A percentile compares a stretch with the other conserved stretches of the same genome.
These are phyloP conservation scores for Candida tropicalis DNA, from an alignment of 1,139 yeast genomes.

Conservation along the genomic window DNA sequence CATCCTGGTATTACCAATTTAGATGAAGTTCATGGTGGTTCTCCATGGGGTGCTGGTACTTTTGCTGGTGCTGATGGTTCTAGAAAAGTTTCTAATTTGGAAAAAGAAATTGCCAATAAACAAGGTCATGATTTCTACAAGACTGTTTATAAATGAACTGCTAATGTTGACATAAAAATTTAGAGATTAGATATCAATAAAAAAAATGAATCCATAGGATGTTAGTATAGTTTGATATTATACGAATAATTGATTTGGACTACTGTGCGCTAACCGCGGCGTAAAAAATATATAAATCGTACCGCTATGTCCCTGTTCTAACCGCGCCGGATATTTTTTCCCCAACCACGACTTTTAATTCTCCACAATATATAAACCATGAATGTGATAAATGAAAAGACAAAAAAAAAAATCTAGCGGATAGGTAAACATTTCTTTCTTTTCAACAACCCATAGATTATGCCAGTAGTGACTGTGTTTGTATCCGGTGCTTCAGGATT, in stretches of 20 bases:
- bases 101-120: slow-evolving; percentile 33
- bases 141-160: slow-evolving; percentile 7
- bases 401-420: too few species aligned
- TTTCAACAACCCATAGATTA: too few species aligned
- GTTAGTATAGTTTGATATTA: slow-evolving; percentile 2
- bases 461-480: slow-evolving; percentile 36
- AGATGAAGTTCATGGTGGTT: slow-evolving; percentile 41
- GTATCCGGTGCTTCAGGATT: slow-evolving; percentile 63
- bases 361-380: too few species aligned
- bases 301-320: too few species aligned
- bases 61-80: slow-evolving; percentile 42
- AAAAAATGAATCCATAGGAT: neutral
- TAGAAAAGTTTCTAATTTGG: slow-evolving; percentile 36
- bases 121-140: slow-evolving; percentile 37
- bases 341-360: too few species aligned
- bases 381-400: too few species aligned
- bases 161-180: too few species aligned
- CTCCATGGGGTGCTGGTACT: slow-evolving; percentile 48
- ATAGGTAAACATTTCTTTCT: too few species aligned
- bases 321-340: too few species aligned
- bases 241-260: neutral
- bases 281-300: too few species aligned
- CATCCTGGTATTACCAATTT: slow-evolving; percentile 30
- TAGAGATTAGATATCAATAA: too few species aligned
- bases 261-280: too few species aligned